Conservation (phyloP, 2,329 filamentous ascomycete species). For the Hymenoscyphus repandus region DNA sequence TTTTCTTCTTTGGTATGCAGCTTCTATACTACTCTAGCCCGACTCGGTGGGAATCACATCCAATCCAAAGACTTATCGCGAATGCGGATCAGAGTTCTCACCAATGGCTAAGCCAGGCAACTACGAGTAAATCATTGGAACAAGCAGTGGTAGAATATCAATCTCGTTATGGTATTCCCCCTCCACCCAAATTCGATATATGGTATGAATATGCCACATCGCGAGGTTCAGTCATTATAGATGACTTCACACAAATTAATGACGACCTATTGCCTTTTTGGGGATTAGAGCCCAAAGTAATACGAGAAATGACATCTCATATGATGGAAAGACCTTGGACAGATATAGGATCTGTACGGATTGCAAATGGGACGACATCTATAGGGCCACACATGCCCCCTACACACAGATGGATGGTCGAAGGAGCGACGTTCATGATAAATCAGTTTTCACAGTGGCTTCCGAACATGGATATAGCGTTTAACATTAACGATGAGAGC, state of each 20-base stretch:
- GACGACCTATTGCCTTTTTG: conserved; percentile 31
- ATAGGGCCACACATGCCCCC: conserved; percentile 31
- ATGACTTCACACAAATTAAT: conserved; percentile 31
- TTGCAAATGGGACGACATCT: conserved; percentile 29
- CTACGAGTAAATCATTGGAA: conserved; percentile 10
- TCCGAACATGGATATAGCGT: conserved; percentile 48
- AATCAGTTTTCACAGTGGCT: conserved; percentile 39
- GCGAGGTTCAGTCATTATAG: conserved; percentile 26
- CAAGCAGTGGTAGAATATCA: conserved; percentile 18
- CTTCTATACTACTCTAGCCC: background rate
- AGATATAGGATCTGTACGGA: conserved; percentile 32
- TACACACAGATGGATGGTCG: conserved; percentile 36
- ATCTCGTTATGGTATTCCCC: conserved; percentile 15
- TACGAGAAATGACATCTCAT: conserved; percentile 18
- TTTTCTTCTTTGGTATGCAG: background rate
- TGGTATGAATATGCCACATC: conserved; percentile 32
- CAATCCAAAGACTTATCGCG: conserved; percentile 13
- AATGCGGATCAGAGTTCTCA: conserved; percentile 3
- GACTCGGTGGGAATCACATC: conserved; percentile 5
- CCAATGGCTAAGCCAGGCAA: conserved; percentile 15
- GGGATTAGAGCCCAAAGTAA: conserved; percentile 25
- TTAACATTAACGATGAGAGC: conserved; percentile 47
- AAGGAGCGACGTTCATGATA: conserved; percentile 35
- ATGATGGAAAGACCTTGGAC: conserved; percentile 14
- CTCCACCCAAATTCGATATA: conserved; percentile 24